Evolutionary conservation across 768 basidiomycete species (phyloP).

Genomic region (Jaapia argillacea): DNA sequence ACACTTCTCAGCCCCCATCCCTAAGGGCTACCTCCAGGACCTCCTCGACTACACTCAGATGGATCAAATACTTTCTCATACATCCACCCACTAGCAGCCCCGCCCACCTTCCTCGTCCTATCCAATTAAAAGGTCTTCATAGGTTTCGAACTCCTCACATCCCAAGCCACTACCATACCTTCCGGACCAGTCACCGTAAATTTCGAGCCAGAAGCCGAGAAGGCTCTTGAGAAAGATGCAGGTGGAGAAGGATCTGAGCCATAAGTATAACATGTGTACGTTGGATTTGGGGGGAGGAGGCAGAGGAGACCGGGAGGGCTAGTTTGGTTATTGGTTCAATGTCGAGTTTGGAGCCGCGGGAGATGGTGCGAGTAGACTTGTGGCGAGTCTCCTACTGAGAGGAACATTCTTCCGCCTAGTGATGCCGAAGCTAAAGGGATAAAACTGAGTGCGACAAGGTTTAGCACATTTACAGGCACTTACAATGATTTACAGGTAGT

Average conservation of each 20-base stretch:
- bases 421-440: constrained; percentile 67
- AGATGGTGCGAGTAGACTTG: constrained; percentile 73
- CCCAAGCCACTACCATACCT: constrained; percentile 74
- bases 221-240: constrained; percentile 75
- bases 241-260: constrained; percentile 26
- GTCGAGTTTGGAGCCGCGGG: constrained; percentile 47
- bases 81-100: constrained; percentile 39
- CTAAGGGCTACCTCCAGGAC: constrained; percentile 43
- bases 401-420: constrained; percentile 75
- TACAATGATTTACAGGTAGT: constrained; percentile 78
- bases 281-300: too few species aligned
- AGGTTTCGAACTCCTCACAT: constrained; percentile 65
- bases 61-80: constrained; percentile 57
- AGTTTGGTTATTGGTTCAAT: constrained; percentile 65
- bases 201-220: constrained; percentile 64
- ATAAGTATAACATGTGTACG: too few species aligned
- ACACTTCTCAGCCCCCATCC: constrained; percentile 82
- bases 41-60: constrained; percentile 57
- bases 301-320: constrained; percentile 37
- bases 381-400: constrained; percentile 87
- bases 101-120: constrained; percentile 22
- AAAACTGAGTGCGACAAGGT: constrained; percentile 6
- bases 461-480: constrained; percentile 17
- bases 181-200: constrained; percentile 82
- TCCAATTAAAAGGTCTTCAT: constrained; percentile 59